Conservation (phyloP, 345 rosid species). For the Eucalyptus decipiens region DNA sequence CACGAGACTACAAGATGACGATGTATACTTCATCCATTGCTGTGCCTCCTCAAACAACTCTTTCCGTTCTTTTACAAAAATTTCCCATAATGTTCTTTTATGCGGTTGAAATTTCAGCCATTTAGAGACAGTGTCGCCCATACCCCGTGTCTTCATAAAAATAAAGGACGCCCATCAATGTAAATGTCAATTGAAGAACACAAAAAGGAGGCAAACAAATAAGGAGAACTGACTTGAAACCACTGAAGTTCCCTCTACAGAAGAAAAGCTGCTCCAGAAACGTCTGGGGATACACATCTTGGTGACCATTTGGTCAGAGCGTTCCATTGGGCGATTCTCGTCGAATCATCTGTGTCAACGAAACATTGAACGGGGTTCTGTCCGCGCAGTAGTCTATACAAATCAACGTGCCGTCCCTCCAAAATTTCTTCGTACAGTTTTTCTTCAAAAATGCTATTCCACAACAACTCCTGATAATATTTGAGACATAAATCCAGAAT, state of each 20-base stretch:
- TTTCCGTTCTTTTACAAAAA: no score
- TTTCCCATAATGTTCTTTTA: background rate
- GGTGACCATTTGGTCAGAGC: background rate
- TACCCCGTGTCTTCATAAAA: accelerated
- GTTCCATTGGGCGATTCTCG: accelerated
- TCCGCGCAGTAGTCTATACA: accelerated
- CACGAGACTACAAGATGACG: accelerated
- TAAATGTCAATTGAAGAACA: background rate
- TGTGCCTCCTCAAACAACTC: no score
- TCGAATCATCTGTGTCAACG: accelerated
- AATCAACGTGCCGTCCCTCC: background rate
- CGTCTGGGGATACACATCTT: background rate
- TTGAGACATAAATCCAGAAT: background rate
- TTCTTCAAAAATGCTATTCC: accelerated
- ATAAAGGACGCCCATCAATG: background rate
- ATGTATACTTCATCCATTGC: no score
- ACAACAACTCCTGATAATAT: background rate
- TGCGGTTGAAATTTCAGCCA: background rate
- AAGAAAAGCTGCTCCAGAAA: background rate
- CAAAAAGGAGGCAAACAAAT: background rate
- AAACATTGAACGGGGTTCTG: accelerated
- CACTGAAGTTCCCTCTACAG: background rate
- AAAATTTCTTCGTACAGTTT: accelerated
- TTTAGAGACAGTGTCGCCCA: accelerated
- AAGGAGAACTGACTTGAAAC: background rate